Conservation (phyloP, 139 green algal species). For the Micromonas commoda region DNA sequence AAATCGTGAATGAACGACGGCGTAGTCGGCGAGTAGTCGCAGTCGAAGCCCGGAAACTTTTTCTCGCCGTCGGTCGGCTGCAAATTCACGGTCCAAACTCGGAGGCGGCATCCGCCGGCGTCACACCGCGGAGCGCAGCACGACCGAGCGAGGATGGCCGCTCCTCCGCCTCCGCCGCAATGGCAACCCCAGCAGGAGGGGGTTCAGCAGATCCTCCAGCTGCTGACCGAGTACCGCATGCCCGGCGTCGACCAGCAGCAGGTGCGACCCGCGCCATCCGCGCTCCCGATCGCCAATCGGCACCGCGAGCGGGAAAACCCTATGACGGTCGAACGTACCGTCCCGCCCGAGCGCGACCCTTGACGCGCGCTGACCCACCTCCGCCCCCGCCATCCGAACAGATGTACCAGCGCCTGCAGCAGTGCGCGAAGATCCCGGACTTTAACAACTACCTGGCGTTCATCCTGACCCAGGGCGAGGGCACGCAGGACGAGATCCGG, state of each 20-base stretch:
- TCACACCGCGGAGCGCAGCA: neutral
- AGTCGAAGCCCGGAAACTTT: no score
- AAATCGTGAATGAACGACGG: no score
- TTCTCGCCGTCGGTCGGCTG: no score
- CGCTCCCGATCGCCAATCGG: neutral
- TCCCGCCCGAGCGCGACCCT: neutral
- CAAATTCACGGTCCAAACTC: neutral
- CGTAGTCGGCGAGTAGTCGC: no score
- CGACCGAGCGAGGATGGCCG: neutral
- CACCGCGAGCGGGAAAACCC: neutral
- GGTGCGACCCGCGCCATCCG: slow-evolving; percentile 35
- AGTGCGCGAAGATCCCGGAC: slow-evolving; percentile 67
- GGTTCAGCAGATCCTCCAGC: slow-evolving; percentile 60
- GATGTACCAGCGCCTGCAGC: slow-evolving; percentile 77
- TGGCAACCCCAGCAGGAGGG: slow-evolving; percentile 65
- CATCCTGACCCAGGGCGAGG: slow-evolving; percentile 60
- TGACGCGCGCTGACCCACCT: neutral
- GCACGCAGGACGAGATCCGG: slow-evolving; percentile 57
- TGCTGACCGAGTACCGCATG: slow-evolving; percentile 71
- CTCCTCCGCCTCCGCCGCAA: neutral
- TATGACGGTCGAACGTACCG: neutral
- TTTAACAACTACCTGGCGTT: slow-evolving; percentile 93
- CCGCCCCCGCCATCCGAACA: slow-evolving; percentile 34
- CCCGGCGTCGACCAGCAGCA: slow-evolving; percentile 71
- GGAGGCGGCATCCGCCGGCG: no score